Base-by-base conservation (phyloP, 2,329 filamentous ascomycete genomes). In the Penicillium sp. region DNA sequence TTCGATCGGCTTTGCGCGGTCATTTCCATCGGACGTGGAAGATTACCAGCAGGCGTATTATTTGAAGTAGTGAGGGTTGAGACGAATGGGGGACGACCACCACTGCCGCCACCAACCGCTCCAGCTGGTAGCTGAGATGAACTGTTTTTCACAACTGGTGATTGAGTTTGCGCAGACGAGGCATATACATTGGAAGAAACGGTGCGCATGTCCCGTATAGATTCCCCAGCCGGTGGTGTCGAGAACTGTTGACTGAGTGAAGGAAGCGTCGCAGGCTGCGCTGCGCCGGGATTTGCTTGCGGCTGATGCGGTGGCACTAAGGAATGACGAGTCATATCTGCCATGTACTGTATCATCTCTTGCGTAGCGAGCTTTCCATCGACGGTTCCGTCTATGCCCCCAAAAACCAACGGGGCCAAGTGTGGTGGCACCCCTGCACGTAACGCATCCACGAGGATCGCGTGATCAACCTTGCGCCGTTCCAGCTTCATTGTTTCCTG, bases 361-460 rank as follows among this genome's bases (percentile, higher is more conserved):
- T 42, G 37, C 7, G 56, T 38, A 19, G 15, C 28, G 19, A 13
- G 24, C 9, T 51, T 33, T 6, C 50, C 35, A 49, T 44, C 30
- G 10, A 17, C 35, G 5, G 33, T 45, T 26, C 57, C 38, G 42
- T 53, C 44, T 24, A 65, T 53, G 6, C 45, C 88, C 13, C 88
- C 86, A 76, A 93, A 92, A 26, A 93, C 87, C 62, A 92, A 80
- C 7, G 91, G 91, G 28, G 93, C 84, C 84, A 93, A 86, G 38
- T 88, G 84, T 13, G 90, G 89, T 10, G 91, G 90, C 55, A 93
- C 87, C 12, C 90, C 90, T 40, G 88, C 87, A 58, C 84, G 82
- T 57, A 93, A 75, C 2, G 89, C 90, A 24, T 89, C 88, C 58
- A 85, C 82, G 60, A 93, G 78, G 78, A 93, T 92, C 50, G 88